Base-by-base conservation (phyloP, 1,139 yeast genomes). In the Scheffersomyces titani region DNA sequence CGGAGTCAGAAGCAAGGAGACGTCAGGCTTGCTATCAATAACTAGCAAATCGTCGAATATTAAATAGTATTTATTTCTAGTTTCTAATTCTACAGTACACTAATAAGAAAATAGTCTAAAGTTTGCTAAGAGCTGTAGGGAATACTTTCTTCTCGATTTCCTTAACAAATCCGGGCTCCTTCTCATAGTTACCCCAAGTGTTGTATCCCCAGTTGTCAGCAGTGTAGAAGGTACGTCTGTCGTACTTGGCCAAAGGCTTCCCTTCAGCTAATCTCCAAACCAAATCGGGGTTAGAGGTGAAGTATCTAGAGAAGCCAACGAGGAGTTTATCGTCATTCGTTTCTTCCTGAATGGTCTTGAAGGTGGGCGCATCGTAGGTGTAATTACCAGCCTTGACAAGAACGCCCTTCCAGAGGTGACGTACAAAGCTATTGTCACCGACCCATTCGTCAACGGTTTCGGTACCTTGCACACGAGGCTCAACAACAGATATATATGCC, bases 241-340 rank as follows among this genome's bases (percentile, higher is more conserved):
- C 60, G 40, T 50, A 57, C 3, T 49, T 20, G n/a, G 44, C 76
- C 63, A 84, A 72, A 40, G 75, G 73, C 53, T 65, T 58, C 16
- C 84, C 85, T 51, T 82, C 71, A 55, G 74, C 74, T 51, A 84
- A 68, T 66, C 85, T 76, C n/a, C 73, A 61, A 9, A 75, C 77
- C 50, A 84, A 71, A 68, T 85, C 88, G 4, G 88, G 88, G 69
- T 83, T 84, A 6, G 86, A 71, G 49, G 77, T 77, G 61, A 72
- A 84, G 59, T 70, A 76, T 67, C 87, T 76, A 24, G 85, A 84
- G 57, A 78, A 72, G 1, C 79, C 85, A 52, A 80, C 70, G 52
- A 81, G 57, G 1, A 82, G 74, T 52, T 75, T 67, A 50, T 73
- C 72, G 56, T 78, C 65, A 4, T 46, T 52, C 3, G 62, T 60